Percentiles rank a stretch among this genome's conserved stretches.
Conservation (phyloP, 768 basidiomycete species). For the Boletellus ananiceps region DNA sequence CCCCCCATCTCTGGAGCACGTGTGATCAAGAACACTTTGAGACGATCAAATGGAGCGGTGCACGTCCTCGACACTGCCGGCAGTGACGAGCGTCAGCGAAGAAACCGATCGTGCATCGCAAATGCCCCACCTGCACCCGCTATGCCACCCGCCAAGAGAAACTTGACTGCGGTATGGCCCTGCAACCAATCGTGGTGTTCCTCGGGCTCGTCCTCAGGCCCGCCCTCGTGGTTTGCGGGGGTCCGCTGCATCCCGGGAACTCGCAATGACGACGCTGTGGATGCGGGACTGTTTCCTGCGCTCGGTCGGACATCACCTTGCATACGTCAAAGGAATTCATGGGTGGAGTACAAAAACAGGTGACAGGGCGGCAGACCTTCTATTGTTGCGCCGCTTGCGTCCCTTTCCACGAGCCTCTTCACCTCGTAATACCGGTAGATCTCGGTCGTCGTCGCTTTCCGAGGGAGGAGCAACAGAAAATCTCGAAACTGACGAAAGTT, state of each 20-base stretch:
- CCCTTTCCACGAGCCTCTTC: conserved; percentile 61
- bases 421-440: conserved; percentile 83
- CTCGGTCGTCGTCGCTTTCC: conserved; percentile 74
- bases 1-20: conserved; percentile 71
- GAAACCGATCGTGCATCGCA: neutral
- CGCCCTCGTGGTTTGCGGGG: conserved; percentile 33
- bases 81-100: conserved; percentile 3
- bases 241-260: conserved; percentile 11
- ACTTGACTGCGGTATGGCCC: conserved; percentile 74
- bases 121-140: conserved; percentile 80
- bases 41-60: conserved; percentile 95
- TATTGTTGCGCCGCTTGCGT: conserved; percentile 74
- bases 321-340: conserved; percentile 24
- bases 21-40: conserved; percentile 96
- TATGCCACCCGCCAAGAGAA: conserved; percentile 88
- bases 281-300: conserved; percentile 65
- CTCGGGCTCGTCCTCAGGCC: conserved; percentile 54
- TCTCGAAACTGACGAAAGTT: conserved; percentile 85
- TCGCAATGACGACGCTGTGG: conserved; percentile 17
- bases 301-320: conserved; percentile 75
- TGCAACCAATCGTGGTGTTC: conserved; percentile 60
- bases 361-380: conserved; percentile 55
- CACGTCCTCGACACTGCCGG: conserved; percentile 85
- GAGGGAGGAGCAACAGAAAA: conserved; percentile 82
- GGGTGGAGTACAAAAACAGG: conserved; percentile 13